Conservation (phyloP, 2,329 filamentous ascomycete species). For the Sphaerulina populicola region DNA sequence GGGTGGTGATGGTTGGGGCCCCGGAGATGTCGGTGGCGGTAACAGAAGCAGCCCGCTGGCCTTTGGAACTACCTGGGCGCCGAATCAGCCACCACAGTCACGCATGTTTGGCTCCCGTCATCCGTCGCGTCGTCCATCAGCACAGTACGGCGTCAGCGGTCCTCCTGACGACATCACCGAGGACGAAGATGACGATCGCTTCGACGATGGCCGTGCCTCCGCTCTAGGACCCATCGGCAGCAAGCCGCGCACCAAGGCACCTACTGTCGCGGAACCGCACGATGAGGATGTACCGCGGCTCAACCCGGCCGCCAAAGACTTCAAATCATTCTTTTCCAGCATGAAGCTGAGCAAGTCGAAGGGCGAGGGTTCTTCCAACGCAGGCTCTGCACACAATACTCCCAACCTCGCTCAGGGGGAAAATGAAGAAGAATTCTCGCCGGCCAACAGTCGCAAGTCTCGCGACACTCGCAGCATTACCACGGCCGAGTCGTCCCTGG, state of each 20-base stretch:
- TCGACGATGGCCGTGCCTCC: conserved; percentile 39
- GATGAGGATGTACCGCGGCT: conserved; percentile 49
- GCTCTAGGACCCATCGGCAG: conserved; percentile 69
- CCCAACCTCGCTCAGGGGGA: conserved; percentile 22
- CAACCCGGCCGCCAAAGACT: conserved; percentile 83
- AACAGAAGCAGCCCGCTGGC: conserved; percentile 36
- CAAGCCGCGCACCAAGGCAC: conserved; percentile 36
- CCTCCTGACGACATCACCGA: conserved; percentile 47
- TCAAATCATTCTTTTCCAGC: conserved; percentile 59
- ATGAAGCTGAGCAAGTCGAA: conserved; percentile 35
- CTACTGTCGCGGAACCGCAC: conserved; percentile 16
- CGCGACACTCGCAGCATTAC: conserved; percentile 35
- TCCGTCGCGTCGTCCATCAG: conserved; percentile 70
- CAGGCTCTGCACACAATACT: conserved; percentile 17
- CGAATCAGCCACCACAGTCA: conserved; percentile 46
- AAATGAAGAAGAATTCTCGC: conserved; percentile 29
- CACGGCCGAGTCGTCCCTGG: conserved; percentile 29
- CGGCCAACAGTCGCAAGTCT: conserved; percentile 35
- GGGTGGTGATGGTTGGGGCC: conserved; percentile 34
- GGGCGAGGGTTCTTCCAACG: conserved; percentile 12
- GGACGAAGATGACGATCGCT: conserved; percentile 41
- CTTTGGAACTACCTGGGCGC: conserved; percentile 34
- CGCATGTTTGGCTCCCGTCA: conserved; percentile 51
- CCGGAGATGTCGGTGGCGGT: conserved; percentile 24
- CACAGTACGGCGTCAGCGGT: conserved; percentile 66